Conservation (phyloP, 768 basidiomycete species). For the Mycena pura region DNA sequence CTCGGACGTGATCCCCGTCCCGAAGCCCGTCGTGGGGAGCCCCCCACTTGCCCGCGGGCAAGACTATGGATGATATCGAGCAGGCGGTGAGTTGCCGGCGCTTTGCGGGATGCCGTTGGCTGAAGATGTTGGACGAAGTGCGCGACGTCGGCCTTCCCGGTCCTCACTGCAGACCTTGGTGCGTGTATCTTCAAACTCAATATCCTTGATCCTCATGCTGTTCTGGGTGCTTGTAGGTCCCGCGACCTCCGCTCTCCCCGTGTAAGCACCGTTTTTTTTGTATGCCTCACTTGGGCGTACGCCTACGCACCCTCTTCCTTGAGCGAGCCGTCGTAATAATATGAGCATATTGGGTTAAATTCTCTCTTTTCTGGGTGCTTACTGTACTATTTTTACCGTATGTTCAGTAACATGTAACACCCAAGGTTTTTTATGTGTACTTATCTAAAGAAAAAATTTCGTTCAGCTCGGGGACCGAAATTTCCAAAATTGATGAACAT, state of each 20-base stretch:
- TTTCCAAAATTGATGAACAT: too few species aligned
- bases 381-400: too few species aligned
- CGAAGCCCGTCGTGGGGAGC: slow-evolving; percentile 14
- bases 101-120: background rate
- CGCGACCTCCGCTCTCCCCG: slow-evolving; percentile 25
- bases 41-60: slow-evolving; percentile 35
- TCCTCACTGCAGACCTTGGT: slow-evolving; percentile 29
- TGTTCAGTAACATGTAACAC: too few species aligned
- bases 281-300: too few species aligned
- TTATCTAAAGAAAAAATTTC: too few species aligned
- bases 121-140: slow-evolving; percentile 15
- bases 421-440: too few species aligned
- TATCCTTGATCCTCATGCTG: background rate
- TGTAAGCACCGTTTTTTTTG: too few species aligned
- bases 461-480: too few species aligned
- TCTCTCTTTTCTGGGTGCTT: too few species aligned
- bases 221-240: slow-evolving; percentile 1
- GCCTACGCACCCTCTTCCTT: too few species aligned
- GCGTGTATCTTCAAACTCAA: background rate
- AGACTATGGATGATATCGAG: slow-evolving; percentile 31
- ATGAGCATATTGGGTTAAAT: too few species aligned
- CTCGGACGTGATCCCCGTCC: slow-evolving; percentile 44
- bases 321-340: too few species aligned
- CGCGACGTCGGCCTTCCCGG: slow-evolving; percentile 27
- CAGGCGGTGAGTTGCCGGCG: slow-evolving; percentile 25